Evolutionary conservation across 2,329 filamentous ascomycete genomes (phyloP).

Genomic region (Beauveria scarabaeidicola): DNA sequence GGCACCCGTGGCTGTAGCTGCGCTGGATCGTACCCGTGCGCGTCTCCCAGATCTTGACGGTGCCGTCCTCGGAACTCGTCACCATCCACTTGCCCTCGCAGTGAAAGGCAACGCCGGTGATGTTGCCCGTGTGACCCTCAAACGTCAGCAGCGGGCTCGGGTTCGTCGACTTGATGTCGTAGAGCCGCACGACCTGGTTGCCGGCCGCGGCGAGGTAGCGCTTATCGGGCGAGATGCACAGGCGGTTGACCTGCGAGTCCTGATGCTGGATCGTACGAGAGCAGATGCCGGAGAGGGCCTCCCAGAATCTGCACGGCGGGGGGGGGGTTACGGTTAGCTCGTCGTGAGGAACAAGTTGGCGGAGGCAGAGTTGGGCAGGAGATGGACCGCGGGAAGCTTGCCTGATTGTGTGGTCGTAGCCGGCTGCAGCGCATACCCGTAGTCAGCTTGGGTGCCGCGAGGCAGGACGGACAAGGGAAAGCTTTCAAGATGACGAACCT

Average conservation of each 20-base stretch:
- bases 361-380: neutral
- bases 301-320: constrained; percentile 71
- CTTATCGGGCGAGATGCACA: constrained; percentile 98
- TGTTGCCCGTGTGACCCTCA: constrained; percentile 90
- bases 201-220: constrained; percentile 80
- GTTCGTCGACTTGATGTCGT: constrained; percentile 98
- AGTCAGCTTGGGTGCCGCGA: neutral
- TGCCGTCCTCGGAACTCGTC: constrained; percentile 91
- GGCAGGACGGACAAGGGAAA: constrained; percentile 13
- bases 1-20: constrained; percentile 81
- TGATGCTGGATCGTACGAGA: constrained; percentile 96
- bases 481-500: constrained; percentile 32
- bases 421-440: constrained; percentile 31
- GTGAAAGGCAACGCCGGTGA: constrained; percentile 95
- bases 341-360: neutral
- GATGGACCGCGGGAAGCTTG: neutral
- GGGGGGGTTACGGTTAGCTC: neutral
- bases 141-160: constrained; percentile 88
- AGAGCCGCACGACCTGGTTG: constrained; percentile 85
- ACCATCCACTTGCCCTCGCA: constrained; percentile 99
- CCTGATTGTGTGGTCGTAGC: constrained; percentile 57
- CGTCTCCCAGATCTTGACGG: constrained; percentile 96
- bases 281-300: constrained; percentile 94
- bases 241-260: constrained; percentile 94
- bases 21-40: constrained; percentile 77